Evolutionary conservation across 192 early-diverging fungal genomes (phyloP).

Genomic region (Phlyctochytrium bullatum): DNA sequence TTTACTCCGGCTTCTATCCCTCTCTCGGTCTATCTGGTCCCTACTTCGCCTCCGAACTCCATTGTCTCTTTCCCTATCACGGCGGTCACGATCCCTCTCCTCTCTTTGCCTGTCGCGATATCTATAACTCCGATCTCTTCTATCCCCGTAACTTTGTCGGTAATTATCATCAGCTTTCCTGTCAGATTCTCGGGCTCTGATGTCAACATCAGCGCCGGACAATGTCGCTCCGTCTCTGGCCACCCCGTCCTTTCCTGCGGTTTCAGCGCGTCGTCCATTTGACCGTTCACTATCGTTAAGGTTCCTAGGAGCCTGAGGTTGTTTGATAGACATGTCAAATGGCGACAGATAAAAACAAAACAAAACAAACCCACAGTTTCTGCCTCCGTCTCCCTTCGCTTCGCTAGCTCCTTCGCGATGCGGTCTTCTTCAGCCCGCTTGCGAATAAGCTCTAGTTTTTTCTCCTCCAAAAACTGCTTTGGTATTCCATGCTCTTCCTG

Average conservation of each 20-base stretch:
- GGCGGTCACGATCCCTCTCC: conserved; percentile 9
- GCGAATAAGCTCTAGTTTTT: conserved; percentile 73
- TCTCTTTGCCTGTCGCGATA: conserved; percentile 9
- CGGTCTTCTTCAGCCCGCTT: conserved; percentile 15
- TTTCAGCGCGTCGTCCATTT: neutral
- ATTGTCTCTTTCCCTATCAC: conserved; percentile 24
- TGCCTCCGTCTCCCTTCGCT: conserved; percentile 10
- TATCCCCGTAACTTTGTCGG: neutral
- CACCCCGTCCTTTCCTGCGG: neutral
- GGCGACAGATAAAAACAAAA: neutral
- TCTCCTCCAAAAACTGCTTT: conserved; percentile 74
- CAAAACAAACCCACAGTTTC: neutral
- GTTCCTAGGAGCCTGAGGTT: neutral
- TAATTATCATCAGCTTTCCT: conserved; percentile 1
- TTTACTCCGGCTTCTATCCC: conserved; percentile 9
- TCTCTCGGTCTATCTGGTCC: conserved; percentile 7
- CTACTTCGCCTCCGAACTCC: conserved; percentile 2
- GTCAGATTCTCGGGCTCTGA: neutral
- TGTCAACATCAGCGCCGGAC: neutral
- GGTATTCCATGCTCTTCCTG: conserved; percentile 87
- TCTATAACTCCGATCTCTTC: conserved; percentile 6
- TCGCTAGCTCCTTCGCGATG: conserved; percentile 6
- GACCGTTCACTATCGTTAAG: neutral
- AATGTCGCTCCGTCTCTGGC: neutral
- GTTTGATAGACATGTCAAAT: neutral